Base-by-base conservation (phyloP, 306 rosid species). In the Acmispon strigosus region DNA sequence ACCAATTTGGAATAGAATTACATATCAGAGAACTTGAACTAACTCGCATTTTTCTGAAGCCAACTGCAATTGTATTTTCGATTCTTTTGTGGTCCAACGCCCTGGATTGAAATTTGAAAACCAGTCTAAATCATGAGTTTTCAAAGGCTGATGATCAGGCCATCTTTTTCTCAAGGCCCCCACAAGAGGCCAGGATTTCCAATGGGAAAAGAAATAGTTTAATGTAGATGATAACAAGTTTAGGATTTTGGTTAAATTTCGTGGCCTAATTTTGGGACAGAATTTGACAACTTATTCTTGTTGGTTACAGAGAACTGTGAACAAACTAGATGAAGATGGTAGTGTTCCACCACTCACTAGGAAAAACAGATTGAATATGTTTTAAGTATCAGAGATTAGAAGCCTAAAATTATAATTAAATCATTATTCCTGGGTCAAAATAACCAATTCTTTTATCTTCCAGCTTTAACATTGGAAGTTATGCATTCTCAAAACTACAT, bases 241-340 rank as follows among this genome's bases (percentile, higher is more conserved):
- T 27, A 44, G 61, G 61, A 66, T 5, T 66, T 17, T 50, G 6
- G n/a, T 27, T 48, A 22, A 1, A 24, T 36, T 17, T 32, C 17
- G 17, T 75, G 58, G 41, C 61, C 41, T 49, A 7, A 10, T 64
- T 44, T 19, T 41, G 48, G 55, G 24, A 56, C 39, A 41, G 22
- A 62, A 39, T 51, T 74, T 51, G 58, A 52, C 17, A 59, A 17
- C 50, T 17, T 72, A 32, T 16, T 60, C 50, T 54, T 34, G 16
- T 47, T 24, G 16, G 10, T 59, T 76, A 27, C 47, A 64, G n/a
- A 37, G 64, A 78, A 57, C 47, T 66, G 59, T 37, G 72, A 81
- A 66, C 50, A 72, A 72, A 48, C 42, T 50, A 36, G 34, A 52
- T 48, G 56, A 59, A 58, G 72, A 27, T 57, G 56, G 34, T 37